These are phyloP conservation scores for Aspergillus affinis DNA, from an alignment of 495 filamentous ascomycete genomes.

Conservation along the genomic window DNA sequence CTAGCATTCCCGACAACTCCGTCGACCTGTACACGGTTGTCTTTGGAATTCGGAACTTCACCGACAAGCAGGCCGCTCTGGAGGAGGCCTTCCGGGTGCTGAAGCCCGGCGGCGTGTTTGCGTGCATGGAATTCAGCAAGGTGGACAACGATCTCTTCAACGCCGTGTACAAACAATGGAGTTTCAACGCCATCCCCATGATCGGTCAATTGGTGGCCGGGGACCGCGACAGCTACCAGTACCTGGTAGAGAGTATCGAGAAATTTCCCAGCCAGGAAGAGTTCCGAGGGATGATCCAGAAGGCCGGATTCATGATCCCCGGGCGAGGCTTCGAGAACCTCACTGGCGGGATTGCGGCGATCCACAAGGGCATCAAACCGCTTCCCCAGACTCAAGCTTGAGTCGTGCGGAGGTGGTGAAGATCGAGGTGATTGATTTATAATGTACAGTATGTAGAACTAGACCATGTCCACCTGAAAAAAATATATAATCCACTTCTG, in stretches of 20 bases:
- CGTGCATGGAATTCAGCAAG: slow-evolving; percentile 93
- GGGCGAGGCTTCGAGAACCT: slow-evolving; percentile 83
- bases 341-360: slow-evolving; percentile 87
- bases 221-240: slow-evolving; percentile 95
- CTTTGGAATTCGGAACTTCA: slow-evolving; percentile 97
- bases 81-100: slow-evolving; percentile 82
- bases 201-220: slow-evolving; percentile 95
- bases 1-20: slow-evolving; percentile 58
- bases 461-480: background rate
- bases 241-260: slow-evolving; percentile 97
- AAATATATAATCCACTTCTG: background rate
- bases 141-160: slow-evolving; percentile 72
- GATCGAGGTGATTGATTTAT: background rate
- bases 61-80: slow-evolving; percentile 76
- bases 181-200: slow-evolving; percentile 87
- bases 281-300: slow-evolving; percentile 82
- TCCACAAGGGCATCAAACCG: slow-evolving; percentile 96
- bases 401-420: background rate
- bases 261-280: slow-evolving; percentile 81
- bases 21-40: slow-evolving; percentile 96
- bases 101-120: slow-evolving; percentile 93
- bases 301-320: slow-evolving; percentile 83
- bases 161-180: slow-evolving; percentile 92
- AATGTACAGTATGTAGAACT: slow-evolving; percentile 10
- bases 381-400: slow-evolving; percentile 34